Base-by-base conservation (phyloP, 495 filamentous ascomycete species). In the Darksidea phi region DNA sequence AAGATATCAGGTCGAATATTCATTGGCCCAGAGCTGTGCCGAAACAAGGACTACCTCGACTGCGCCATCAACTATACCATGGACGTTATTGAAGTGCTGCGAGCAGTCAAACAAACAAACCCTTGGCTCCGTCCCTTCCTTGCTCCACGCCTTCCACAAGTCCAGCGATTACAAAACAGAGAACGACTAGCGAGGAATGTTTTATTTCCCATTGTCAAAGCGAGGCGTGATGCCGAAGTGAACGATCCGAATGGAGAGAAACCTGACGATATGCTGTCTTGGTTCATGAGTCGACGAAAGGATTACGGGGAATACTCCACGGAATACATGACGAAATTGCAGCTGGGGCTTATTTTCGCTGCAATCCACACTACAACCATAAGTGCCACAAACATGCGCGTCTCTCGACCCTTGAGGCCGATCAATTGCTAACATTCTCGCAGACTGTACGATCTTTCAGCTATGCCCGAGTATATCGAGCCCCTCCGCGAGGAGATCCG, bases 311-410 rank as follows among this genome's bases (percentile, higher is more conserved):
- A 47, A 15, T 24, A 52, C 17, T 15, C 48, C 12, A 37, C 41
- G 12, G 32, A 23, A 0, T 3, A 58, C 15, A 48, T 74, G 11
- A 70, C 66, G 4, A 51, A 32, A 15, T 47, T 65, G 1, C 67
- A 68, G 32, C 58, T 73, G 25, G 59, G 62, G 24, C 18, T 70
- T 12, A 67, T 51, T 42, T 71, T 71, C 45, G 71, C 69, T 17
- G 67, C 73, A 0, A 76, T 76, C 17, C 74, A 76, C 48, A 75
- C 74, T 3, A 77, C 71, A 1, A 63, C 65, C 8, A 62, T 71
- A 43, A 64, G 65, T 1, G 32, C 49, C 0, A 64, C 65, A 13
- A 66, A 66, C 52, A 48, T 59, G 54, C 59, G 38, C 18, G 47
- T 25, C 6, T 7, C 23, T 5, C 23, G 48, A 6, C 11, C 18